phyloP scores from a whole-genome alignment of 768 basidiomycete species.

The Russula dissimulans region DNA sequence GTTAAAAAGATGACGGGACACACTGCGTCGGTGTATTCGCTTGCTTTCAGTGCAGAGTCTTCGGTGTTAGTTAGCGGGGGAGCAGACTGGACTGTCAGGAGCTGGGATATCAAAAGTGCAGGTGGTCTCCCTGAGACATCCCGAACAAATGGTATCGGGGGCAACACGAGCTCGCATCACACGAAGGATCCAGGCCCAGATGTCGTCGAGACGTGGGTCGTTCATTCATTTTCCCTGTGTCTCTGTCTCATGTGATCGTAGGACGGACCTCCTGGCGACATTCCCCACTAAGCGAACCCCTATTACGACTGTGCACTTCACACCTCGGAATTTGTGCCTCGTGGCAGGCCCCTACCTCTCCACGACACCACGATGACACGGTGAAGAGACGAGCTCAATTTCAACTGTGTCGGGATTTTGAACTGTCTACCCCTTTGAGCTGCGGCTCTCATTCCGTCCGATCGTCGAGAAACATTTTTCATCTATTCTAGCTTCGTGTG shows the following conservation, averaged over 20 bases:
- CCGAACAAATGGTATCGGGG: constrained; percentile 44
- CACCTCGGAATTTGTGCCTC: constrained; percentile 86
- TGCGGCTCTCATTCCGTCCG: constrained; percentile 8
- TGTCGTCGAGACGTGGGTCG: constrained; percentile 60
- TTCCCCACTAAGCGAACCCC: constrained; percentile 97
- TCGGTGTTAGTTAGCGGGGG: constrained; percentile 84
- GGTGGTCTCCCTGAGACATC: constrained; percentile 55
- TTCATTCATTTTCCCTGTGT: background rate
- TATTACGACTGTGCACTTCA: constrained; percentile 86
- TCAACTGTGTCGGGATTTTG: background rate
- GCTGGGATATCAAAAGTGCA: constrained; percentile 87
- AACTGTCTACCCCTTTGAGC: background rate
- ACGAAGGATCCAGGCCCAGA: constrained; percentile 35
- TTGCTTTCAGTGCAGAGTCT: constrained; percentile 89
- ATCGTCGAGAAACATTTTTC: background rate
- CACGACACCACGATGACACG: constrained; percentile 32
- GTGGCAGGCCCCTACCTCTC: constrained; percentile 70
- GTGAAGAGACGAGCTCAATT: background rate
- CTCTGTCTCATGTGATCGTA: constrained; percentile 27
- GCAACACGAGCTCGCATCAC: constrained; percentile 21
- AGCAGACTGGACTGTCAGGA: constrained; percentile 94
- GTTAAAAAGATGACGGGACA: constrained; percentile 98
- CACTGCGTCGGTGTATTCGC: constrained; percentile 76
- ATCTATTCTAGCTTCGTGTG: background rate
- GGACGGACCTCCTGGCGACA: constrained; percentile 77